Conservation (phyloP, 78 protist species). For the Isochrysis galbana region DNA sequence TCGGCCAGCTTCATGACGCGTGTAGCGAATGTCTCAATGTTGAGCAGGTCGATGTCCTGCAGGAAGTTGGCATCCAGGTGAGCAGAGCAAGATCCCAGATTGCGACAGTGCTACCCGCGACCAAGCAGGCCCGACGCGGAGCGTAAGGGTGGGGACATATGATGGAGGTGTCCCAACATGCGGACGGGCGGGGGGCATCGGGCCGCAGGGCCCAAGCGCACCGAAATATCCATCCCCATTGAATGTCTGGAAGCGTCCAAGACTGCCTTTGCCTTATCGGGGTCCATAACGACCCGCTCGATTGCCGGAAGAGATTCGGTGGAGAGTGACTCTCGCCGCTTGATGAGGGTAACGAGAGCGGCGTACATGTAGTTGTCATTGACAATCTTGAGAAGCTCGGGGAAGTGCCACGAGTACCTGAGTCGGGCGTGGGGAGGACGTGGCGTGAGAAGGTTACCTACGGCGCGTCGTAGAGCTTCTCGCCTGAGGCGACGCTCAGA, state of each 20-base stretch:
- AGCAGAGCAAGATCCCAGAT: too few relatives aligned
- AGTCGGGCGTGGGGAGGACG: neutral
- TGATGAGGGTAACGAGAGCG: slow-evolving; percentile 46
- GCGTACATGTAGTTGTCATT: slow-evolving; percentile 72
- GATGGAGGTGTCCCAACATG: too few relatives aligned
- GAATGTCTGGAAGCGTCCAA: slow-evolving; percentile 41
- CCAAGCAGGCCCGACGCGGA: too few relatives aligned
- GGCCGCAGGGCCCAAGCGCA: too few relatives aligned
- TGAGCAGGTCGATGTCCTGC: slow-evolving; percentile 78
- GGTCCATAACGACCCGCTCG: slow-evolving; percentile 31
- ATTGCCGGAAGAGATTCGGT: neutral
- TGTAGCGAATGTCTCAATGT: slow-evolving; percentile 78
- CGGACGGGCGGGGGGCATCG: too few relatives aligned
- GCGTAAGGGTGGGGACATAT: too few relatives aligned
- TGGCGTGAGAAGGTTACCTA: too few relatives aligned
- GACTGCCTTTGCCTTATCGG: slow-evolving; percentile 26
- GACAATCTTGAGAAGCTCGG: slow-evolving; percentile 92
- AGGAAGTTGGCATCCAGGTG: too few relatives aligned
- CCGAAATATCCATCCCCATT: slow-evolving; percentile 84
- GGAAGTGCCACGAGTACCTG: slow-evolving; percentile 99
- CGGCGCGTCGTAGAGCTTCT: too few relatives aligned
- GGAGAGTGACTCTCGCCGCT: slow-evolving; percentile 35
- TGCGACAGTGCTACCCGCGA: too few relatives aligned
- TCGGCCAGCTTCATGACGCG: slow-evolving; percentile 85
- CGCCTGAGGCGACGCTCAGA: too few relatives aligned